phyloP scores from a whole-genome alignment of 2,329 filamentous ascomycete species.

The Microcera coccophila region DNA sequence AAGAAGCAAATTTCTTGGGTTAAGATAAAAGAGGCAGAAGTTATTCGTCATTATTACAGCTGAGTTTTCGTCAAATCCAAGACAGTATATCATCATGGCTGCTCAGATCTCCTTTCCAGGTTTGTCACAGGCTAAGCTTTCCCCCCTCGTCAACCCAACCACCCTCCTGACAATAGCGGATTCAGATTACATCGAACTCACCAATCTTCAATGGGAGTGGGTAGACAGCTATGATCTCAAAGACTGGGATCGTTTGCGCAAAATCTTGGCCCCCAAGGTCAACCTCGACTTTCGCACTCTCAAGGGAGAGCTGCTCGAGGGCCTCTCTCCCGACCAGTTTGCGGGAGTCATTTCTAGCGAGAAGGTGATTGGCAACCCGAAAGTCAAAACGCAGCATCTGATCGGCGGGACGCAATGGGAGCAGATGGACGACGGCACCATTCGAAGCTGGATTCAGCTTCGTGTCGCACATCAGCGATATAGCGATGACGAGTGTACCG shows the following conservation, averaged over 20 bases:
- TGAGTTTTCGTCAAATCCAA: too few species aligned
- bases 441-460: conserved; percentile 58
- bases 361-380: conserved; percentile 53
- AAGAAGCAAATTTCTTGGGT: too few species aligned
- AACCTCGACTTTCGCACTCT: conserved; percentile 10
- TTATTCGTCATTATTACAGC: too few species aligned
- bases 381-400: conserved; percentile 62
- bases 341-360: conserved; percentile 5
- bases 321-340: conserved; percentile 9
- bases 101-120: too few species aligned
- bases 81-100: too few species aligned
- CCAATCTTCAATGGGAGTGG: conserved; percentile 51
- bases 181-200: conserved; percentile 7
- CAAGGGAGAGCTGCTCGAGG: conserved; percentile 10
- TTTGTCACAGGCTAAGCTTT: too few species aligned
- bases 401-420: conserved; percentile 58
- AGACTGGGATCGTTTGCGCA: conserved; percentile 58
- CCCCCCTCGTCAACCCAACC: too few species aligned
- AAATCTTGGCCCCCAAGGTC: conserved; percentile 54
- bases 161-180: too few species aligned
- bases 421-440: conserved; percentile 53
- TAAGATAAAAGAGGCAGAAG: too few species aligned
- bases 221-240: conserved; percentile 65
- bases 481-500: conserved; percentile 25
- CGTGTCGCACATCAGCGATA: background rate